Conservation (phyloP, 2,329 filamentous ascomycete genomes). For the Dryadomyces quercus-mongolicae region DNA sequence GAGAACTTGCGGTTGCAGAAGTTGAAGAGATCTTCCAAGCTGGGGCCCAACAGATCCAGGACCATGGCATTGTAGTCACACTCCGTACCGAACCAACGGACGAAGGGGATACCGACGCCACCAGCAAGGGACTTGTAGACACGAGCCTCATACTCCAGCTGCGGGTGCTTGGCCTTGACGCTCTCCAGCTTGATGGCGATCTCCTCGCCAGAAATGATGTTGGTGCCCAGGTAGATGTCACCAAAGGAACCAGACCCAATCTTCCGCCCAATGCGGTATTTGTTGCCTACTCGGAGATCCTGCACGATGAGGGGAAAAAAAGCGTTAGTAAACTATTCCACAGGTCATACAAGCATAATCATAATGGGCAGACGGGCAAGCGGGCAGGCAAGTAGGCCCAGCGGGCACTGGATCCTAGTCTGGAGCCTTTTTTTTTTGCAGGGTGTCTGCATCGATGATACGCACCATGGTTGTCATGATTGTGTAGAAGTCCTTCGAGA, state of each 20-base stretch:
- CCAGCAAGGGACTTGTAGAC: conserved; percentile 86
- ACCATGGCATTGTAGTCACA: conserved; percentile 99
- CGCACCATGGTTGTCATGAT: conserved; percentile 43
- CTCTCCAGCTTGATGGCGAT: conserved; percentile 99
- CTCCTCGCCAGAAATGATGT: conserved; percentile 98
- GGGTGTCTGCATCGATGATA: neutral
- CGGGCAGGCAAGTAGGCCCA: neutral
- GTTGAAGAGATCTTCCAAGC: conserved; percentile 97
- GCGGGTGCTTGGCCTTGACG: conserved; percentile 98
- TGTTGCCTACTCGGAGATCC: conserved; percentile 98
- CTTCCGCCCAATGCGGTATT: conserved; percentile 98
- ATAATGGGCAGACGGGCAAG: neutral
- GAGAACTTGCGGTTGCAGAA: conserved; percentile 99
- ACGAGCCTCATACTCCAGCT: conserved; percentile 96
- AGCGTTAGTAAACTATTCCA: no score
- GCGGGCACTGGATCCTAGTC: no score
- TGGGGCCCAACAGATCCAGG: conserved; percentile 88
- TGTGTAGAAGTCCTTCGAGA: conserved; percentile 9
- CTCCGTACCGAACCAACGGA: conserved; percentile 98
- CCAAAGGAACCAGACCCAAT: conserved; percentile 96
- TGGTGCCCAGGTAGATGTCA: conserved; percentile 97
- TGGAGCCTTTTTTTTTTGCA: neutral
- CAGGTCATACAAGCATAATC: neutral
- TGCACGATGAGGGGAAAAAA: conserved; percentile 23
- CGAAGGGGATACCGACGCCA: conserved; percentile 95